Base-by-base conservation (phyloP, 2,329 filamentous ascomycete species). In the Pseudogymnoascus sp. region DNA sequence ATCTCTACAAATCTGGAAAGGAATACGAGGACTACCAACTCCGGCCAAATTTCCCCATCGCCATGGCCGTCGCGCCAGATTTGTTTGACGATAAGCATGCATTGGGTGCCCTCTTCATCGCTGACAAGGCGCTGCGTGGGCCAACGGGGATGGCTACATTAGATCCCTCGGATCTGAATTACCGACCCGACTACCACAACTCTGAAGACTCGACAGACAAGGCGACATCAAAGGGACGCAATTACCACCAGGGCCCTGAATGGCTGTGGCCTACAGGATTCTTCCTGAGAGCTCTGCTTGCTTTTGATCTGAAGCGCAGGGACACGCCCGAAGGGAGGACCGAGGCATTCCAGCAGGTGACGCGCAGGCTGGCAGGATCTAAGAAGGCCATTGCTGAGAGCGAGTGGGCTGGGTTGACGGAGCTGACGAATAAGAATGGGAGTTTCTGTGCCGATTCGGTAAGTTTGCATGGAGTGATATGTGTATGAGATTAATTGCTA, bases 241-340 rank as follows among this genome's bases (percentile, higher is more conserved):
- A 97, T 77, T 99, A 99, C 77, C 95, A 99, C 76, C 93, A 97
- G 75, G 95, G 95, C 4, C 96, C 95, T 0, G 95, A 99, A 75
- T 99, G 95, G 95, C 79, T 97, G 23, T 99, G 95, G 95, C 96
- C 93, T 0, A 93, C 91, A 1, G 95, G 95, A 4, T 99, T 92
- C 80, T 99, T 96, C 81, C 81, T 97, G 21, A 87, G 96, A 60
- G 95, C 95, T 1, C 79, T 99, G 68, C 82, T 99, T 67, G 90
- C 92, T 75, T 97, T 97, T 71, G 92, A 97, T 74, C 78, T 97
- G 60, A 82, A 83, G 78, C 82, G 92, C 31, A 83, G 91, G 60
- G 82, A 82, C 66, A 84, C 81, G 1, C 65, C 77, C 4, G 83
- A 90, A 71, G 90, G 89, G 67, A 84, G 87, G 33, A 88, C 88